phyloP scores from a whole-genome alignment of 2,329 filamentous ascomycete genomes.

The Sporothrix euskadiensis region DNA sequence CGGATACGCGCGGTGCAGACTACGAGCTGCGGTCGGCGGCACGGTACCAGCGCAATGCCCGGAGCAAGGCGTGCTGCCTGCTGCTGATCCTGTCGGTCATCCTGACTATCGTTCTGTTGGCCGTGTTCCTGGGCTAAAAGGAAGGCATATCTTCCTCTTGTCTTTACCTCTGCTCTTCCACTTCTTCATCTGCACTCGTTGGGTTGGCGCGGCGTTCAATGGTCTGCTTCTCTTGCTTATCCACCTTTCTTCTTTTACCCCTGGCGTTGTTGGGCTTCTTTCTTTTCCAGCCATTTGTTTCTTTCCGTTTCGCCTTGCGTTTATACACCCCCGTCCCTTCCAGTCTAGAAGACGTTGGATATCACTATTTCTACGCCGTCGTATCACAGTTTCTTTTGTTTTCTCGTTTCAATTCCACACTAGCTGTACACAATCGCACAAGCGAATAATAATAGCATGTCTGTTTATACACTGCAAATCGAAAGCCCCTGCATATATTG shows the following conservation, averaged over 20 bases:
- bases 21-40: conserved; percentile 81
- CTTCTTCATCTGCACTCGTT: neutral
- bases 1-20: conserved; percentile 82
- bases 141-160: neutral
- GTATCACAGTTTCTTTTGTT: neutral
- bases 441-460: neutral
- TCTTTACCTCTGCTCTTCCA: neutral
- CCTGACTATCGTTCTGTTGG: conserved; percentile 83
- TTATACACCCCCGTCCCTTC: neutral
- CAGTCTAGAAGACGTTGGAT: neutral
- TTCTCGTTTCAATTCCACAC: neutral
- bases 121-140: conserved; percentile 71
- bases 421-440: conserved; percentile 21
- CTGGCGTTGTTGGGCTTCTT: neutral
- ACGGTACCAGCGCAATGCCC: conserved; percentile 90
- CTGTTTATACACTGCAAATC: neutral
- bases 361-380: neutral
- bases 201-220: neutral
- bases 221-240: neutral
- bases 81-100: conserved; percentile 87
- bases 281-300: conserved; percentile 2
- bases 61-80: conserved; percentile 92
- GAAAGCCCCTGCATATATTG: neutral
- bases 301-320: neutral
- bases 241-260: neutral